Base-by-base conservation (phyloP, 208 protist genomes). In the Trypanosoma congolense region DNA sequence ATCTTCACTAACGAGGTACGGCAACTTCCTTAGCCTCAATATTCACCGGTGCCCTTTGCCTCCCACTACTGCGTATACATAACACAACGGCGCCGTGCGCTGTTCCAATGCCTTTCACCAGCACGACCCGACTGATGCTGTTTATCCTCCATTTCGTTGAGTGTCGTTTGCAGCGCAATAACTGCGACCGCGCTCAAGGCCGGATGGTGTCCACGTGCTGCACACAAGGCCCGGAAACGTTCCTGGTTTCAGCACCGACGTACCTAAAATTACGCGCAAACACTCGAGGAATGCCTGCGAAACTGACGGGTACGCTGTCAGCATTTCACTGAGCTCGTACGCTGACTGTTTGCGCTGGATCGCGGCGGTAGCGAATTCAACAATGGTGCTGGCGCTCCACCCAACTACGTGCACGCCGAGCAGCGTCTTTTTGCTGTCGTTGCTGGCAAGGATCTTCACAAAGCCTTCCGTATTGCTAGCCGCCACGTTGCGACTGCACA, bases 201-300 rank as follows among this genome's bases (percentile, higher is more conserved):
- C 38, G 0, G 72, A 24, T n/a, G 85, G 85, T n/a, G 44, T 56
- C 81, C 82, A 93, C n/a, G 65, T 65, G 21, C 61, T 67, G 49
- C 80, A 65, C 25, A 70, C 65, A 19, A 87, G 60, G 3, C 56
- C 65, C 21, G 64, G 64, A 44, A 82, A 75, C 36, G 50, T 70
- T 19, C 62, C 65, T 2, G 81, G 77, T 64, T 78, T 83, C 38
- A 80, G 67, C 31, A 56, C 64, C 16, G 83, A 82, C 22, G 42
- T 50, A 22, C 79, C 79, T 2, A 91, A 65, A 24, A 91, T 78
- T 25, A 78, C 71, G 43, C 73, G 80, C 49, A 89, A 61, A 49
- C 85, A 92, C 73, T 92, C 81, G 52, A 85, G 81, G 49, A 92
- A 88, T 3, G 72, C 85, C 66, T 92, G 77, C 0, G 85, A 86